Evolutionary conservation across 805 yeast species (phyloP).

Genomic region (Ogataea angusta): DNA sequence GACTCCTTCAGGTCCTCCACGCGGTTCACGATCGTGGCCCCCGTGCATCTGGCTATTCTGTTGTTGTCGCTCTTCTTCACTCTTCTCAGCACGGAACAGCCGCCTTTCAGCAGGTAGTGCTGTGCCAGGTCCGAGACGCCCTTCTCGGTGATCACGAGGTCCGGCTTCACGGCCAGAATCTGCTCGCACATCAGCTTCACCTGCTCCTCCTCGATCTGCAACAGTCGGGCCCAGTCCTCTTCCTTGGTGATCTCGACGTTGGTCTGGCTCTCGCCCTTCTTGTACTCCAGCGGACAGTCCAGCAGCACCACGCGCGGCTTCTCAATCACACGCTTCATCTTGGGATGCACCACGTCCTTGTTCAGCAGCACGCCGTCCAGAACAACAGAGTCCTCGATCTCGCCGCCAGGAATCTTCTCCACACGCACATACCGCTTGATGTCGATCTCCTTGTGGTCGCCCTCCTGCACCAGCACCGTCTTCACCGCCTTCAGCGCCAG

Average conservation of each 20-base stretch:
- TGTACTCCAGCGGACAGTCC: slow-evolving; percentile 97
- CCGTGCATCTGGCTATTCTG: slow-evolving; percentile 94
- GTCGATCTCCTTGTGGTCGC: slow-evolving; percentile 76
- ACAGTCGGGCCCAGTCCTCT: slow-evolving; percentile 91
- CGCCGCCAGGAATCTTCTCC: slow-evolving; percentile 98
- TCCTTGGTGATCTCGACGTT: slow-evolving; percentile 96
- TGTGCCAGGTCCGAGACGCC: slow-evolving; percentile 98
- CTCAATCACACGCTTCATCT: slow-evolving; percentile 86
- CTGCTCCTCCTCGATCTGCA: slow-evolving; percentile 98
- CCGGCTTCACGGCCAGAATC: slow-evolving; percentile 82
- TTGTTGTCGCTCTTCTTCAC: slow-evolving; percentile 94
- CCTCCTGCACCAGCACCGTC: slow-evolving; percentile 67
- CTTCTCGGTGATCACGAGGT: slow-evolving; percentile 93
- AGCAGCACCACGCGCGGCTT: slow-evolving; percentile 85
- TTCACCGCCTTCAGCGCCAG: slow-evolving; percentile 85
- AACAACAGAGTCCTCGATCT: slow-evolving; percentile 82
- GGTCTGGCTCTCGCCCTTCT: slow-evolving; percentile 98
- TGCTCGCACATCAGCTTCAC: slow-evolving; percentile 83
- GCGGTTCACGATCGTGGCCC: slow-evolving; percentile 95
- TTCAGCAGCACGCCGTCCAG: slow-evolving; percentile 89
- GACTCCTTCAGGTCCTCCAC: slow-evolving; percentile 89
- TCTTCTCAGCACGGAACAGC: slow-evolving; percentile 88
- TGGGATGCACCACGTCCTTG: slow-evolving; percentile 98
- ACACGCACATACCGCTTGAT: slow-evolving; percentile 88
- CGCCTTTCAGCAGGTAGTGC: slow-evolving; percentile 90